A percentile compares a stretch with the other conserved stretches of the same genome.
phyloP scores from a whole-genome alignment of 2,329 filamentous ascomycete species.

The Fusarium sororula region DNA sequence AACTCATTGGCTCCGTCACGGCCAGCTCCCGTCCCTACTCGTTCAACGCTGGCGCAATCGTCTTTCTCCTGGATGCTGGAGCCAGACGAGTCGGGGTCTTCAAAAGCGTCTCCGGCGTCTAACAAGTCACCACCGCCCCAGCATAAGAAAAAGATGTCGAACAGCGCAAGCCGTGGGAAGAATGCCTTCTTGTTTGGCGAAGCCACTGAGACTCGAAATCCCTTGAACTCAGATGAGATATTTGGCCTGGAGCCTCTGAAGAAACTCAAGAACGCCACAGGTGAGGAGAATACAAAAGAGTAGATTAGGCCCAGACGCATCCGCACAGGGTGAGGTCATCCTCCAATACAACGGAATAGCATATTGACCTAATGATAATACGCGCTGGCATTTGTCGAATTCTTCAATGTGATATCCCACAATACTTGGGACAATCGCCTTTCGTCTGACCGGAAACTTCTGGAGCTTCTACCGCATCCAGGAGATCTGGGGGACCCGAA shows the following conservation, averaged over 20 bases:
- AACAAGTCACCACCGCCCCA: slow-evolving; percentile 46
- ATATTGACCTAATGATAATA: not conserved
- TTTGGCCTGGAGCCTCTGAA: slow-evolving; percentile 64
- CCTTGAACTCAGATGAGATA: slow-evolving; percentile 58
- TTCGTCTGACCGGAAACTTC: slow-evolving; percentile 8
- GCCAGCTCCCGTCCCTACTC: slow-evolving; percentile 60
- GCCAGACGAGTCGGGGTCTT: slow-evolving; percentile 53
- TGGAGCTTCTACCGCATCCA: slow-evolving; percentile 19
- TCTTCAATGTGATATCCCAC: not conserved
- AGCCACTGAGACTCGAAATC: slow-evolving; percentile 50
- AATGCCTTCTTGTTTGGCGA: slow-evolving; percentile 71
- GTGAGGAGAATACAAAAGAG: not conserved
- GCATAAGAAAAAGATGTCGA: slow-evolving; percentile 54
- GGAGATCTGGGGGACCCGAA: slow-evolving; percentile 2
- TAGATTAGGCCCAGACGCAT: not conserved
- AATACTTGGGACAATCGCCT: slow-evolving; percentile 26
- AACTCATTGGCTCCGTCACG: slow-evolving; percentile 17
- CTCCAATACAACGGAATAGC: not conserved
- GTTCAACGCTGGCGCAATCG: slow-evolving; percentile 75
- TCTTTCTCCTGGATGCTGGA: slow-evolving; percentile 84
- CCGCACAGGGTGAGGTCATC: not conserved
- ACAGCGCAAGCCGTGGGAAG: slow-evolving; percentile 60
- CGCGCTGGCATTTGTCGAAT: not conserved
- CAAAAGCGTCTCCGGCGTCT: slow-evolving; percentile 33
- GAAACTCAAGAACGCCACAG: slow-evolving; percentile 38